Evolutionary conservation across 1,284 basidiomycete genomes (phyloP).

Genomic region (Cryptococcus sp.): DNA sequence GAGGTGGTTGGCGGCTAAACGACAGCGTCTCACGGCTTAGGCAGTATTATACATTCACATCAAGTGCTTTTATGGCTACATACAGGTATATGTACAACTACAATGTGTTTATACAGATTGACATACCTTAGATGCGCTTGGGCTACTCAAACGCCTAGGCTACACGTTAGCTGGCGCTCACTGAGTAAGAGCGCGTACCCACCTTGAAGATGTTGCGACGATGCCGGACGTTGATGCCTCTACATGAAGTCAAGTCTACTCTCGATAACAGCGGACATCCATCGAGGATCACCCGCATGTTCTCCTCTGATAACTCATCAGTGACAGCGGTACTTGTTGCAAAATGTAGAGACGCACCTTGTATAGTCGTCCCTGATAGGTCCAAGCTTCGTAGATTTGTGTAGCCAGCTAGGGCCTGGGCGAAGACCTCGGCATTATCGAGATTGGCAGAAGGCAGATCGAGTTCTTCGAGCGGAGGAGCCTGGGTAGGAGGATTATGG

Average conservation of each 20-base stretch:
- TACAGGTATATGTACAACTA: no score
- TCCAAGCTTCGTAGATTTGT: conserved; percentile 28
- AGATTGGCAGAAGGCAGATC: conserved; percentile 23
- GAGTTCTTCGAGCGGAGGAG: conserved; percentile 26
- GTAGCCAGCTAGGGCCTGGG: conserved; percentile 12
- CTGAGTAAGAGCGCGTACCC: neutral
- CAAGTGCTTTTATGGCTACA: no score
- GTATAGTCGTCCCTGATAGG: conserved; percentile 29
- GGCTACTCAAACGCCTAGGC: no score
- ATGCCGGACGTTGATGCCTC: conserved; percentile 34
- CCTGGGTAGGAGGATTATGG: neutral
- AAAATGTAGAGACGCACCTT: conserved; percentile 16
- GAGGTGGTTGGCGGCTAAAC: conserved; percentile 18
- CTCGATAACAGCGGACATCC: conserved; percentile 22
- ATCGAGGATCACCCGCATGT: conserved; percentile 31
- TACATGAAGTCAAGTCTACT: conserved; percentile 38
- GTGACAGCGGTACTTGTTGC: neutral
- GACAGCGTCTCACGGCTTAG: conserved; percentile 12
- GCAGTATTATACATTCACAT: no score
- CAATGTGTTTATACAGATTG: no score
- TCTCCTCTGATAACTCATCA: conserved; percentile 22
- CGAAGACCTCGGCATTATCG: conserved; percentile 11
- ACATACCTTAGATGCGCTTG: no score
- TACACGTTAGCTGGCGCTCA: no score
- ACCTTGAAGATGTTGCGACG: conserved; percentile 41